Evolutionary conservation across 2,329 filamentous ascomycete species (phyloP), one percentile per base, ranked within the genome.

Genomic region (Botrytis sinoallii): DNA sequence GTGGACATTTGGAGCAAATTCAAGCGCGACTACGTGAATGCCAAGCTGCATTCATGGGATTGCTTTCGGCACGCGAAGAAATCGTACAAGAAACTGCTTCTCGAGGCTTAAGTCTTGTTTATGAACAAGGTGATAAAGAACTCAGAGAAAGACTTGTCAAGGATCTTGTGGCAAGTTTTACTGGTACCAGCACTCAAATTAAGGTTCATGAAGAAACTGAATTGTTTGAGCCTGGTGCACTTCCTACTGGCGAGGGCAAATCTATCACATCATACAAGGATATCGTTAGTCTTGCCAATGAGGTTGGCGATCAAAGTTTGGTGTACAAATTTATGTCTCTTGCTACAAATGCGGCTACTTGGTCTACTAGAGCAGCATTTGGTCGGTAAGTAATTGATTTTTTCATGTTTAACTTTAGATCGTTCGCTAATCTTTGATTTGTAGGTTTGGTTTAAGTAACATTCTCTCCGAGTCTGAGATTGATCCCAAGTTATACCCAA

Each of bases 291-390:
- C 86, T 99, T 66, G 96, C 96, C n/a, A 93, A 95, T 61, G 96
- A 99, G 83, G 95, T 98, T 48, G 96, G 96, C 18, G 95, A 99
- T 79, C 95, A 96, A 74, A 95, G 93, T 78, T 86, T 99, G n/a
- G 93, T 98, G 1, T 99, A 99, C 85, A 94, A 95, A 75, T 98
- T 99, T 84, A 99, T 99, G 96, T 95, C 95, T 0, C 87, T 99
- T 77, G 96, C 96, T 4, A 94, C 94, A 2, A 97, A 98, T 79
- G 97, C 97, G 66, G 94, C 95, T 0, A 97, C 97, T 25, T 99
- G 96, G 96, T 95, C 94, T 1, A 97, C 94, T n/a, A 90, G 96
- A 69, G 97, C 96, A 1, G 96, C 96, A 0, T 98, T 99, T 83
- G 96, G 96, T 4, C 89, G 94, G 18, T 68, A 42, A 68, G 66